phyloP scores from a whole-genome alignment of 441 rosid species.

The Capsella rubella region DNA sequence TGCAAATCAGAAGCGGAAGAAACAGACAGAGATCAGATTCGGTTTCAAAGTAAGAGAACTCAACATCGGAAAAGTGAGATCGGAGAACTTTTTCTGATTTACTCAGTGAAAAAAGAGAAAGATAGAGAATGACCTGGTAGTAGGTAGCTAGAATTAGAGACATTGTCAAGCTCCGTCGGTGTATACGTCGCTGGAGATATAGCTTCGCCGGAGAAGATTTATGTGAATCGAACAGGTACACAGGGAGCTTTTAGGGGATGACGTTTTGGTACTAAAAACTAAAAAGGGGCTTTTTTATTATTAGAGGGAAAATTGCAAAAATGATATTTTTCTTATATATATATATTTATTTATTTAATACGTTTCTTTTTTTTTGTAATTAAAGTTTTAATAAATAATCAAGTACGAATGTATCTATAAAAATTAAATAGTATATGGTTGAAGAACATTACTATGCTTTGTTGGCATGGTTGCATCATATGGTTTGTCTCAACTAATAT shows the following conservation, averaged over 20 bases:
- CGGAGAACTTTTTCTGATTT: conserved; percentile 26
- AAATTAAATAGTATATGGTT: conserved; percentile 16
- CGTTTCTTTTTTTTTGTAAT: background rate
- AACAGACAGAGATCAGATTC: conserved; percentile 5
- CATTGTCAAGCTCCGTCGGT: conserved; percentile 17
- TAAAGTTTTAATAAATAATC: background rate
- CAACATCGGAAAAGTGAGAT: conserved; percentile 38
- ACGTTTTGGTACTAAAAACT: too few relatives aligned
- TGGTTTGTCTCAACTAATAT: background rate
- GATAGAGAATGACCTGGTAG: conserved; percentile 29
- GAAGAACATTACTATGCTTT: conserved; percentile 2
- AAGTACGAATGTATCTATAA: background rate
- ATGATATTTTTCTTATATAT: background rate
- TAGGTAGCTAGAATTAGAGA: conserved; percentile 17
- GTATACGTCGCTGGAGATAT: conserved; percentile 24
- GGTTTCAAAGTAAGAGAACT: background rate
- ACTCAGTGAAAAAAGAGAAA: conserved; percentile 17
- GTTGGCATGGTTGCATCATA: conserved; percentile 6
- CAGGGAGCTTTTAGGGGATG: background rate
- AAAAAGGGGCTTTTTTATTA: too few relatives aligned
- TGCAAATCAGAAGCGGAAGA: background rate
- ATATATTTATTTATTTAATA: background rate
- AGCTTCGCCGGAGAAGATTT: conserved; percentile 35
- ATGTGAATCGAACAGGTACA: conserved; percentile 30
- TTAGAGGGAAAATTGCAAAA: too few relatives aligned